These are phyloP conservation scores for Aaosphaeria pasadenensis DNA, from an alignment of 2,329 filamentous ascomycete species.

Conservation along the genomic window DNA sequence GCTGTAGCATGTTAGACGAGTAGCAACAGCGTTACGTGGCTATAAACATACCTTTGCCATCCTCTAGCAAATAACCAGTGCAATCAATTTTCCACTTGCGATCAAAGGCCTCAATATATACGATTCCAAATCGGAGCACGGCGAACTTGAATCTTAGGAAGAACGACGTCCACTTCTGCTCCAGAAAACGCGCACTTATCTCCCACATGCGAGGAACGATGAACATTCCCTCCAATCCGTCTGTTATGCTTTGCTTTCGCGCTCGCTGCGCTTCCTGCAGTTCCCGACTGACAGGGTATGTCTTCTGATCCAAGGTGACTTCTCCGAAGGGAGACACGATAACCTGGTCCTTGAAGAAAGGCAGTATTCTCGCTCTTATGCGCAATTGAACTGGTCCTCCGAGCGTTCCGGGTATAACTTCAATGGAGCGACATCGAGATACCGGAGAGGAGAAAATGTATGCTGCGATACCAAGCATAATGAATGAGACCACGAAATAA, in stretches of 20 bases:
- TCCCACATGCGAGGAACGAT: slow-evolving; percentile 22
- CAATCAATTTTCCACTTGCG: slow-evolving; percentile 38
- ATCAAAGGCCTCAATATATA: slow-evolving; percentile 24
- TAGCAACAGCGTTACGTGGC: background rate
- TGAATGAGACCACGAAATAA: slow-evolving; percentile 29
- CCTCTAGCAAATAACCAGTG: slow-evolving; percentile 27
- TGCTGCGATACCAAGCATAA: slow-evolving; percentile 25
- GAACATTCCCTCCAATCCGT: slow-evolving; percentile 24
- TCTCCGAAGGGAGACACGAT: slow-evolving; percentile 26
- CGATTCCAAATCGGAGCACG: slow-evolving; percentile 30
- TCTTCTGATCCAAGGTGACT: slow-evolving; percentile 30
- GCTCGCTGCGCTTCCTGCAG: slow-evolving; percentile 28
- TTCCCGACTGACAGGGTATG: slow-evolving; percentile 26
- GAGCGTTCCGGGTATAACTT: slow-evolving; percentile 26
- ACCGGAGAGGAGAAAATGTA: slow-evolving; percentile 31
- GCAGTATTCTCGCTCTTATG: slow-evolving; percentile 20
- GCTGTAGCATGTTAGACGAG: slow-evolving; percentile 16
- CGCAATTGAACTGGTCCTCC: slow-evolving; percentile 29
- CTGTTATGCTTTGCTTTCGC: slow-evolving; percentile 19
- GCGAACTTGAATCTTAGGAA: slow-evolving; percentile 34
- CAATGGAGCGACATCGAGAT: slow-evolving; percentile 25
- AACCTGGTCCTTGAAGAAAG: slow-evolving; percentile 22
- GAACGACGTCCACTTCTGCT: slow-evolving; percentile 36
- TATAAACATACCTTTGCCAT: slow-evolving; percentile 29
- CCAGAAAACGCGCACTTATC: slow-evolving; percentile 25